Conservation (phyloP, 805 yeast genomes). For the Brettanomyces bruxellensis region DNA sequence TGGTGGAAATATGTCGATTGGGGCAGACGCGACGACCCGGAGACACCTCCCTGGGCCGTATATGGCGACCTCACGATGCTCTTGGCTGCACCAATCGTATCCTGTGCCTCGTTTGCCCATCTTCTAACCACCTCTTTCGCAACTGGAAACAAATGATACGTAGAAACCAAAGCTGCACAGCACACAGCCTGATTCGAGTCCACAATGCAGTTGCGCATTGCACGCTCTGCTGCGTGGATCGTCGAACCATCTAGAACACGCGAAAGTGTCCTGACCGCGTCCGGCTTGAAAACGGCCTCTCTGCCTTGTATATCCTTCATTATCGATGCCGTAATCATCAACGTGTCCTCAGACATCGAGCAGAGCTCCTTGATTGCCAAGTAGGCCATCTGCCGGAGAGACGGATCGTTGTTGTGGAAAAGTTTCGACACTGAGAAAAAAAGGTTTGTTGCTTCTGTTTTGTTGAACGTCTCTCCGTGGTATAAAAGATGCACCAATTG, state of each 20-base stretch:
- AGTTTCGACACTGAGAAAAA: conserved; percentile 91
- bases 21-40: conserved; percentile 44
- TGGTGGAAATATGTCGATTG: conserved; percentile 77
- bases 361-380: conserved; percentile 89
- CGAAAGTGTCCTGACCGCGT: conserved; percentile 87
- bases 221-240: conserved; percentile 87
- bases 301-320: conserved; percentile 97
- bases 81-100: conserved; percentile 65
- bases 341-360: conserved; percentile 75
- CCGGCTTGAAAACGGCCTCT: conserved; percentile 78
- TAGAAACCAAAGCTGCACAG: conserved; percentile 88
- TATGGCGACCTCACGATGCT: conserved; percentile 40
- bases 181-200: conserved; percentile 82
- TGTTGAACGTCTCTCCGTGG: conserved; percentile 80
- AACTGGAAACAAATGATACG: conserved; percentile 83
- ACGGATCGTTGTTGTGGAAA: conserved; percentile 83
- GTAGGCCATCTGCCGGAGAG: conserved; percentile 88
- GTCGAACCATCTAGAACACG: conserved; percentile 86
- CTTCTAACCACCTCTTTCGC: conserved; percentile 89
- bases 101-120: conserved; percentile 91
- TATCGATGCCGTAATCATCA: conserved; percentile 96
- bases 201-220: conserved; percentile 86
- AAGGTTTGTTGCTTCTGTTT: conserved; percentile 82
- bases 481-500: conserved; percentile 75
- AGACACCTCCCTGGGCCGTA: conserved; percentile 44